phyloP scores from a whole-genome alignment of 2,329 filamentous ascomycete genomes.

The Ascochyta clinopodiicola region DNA sequence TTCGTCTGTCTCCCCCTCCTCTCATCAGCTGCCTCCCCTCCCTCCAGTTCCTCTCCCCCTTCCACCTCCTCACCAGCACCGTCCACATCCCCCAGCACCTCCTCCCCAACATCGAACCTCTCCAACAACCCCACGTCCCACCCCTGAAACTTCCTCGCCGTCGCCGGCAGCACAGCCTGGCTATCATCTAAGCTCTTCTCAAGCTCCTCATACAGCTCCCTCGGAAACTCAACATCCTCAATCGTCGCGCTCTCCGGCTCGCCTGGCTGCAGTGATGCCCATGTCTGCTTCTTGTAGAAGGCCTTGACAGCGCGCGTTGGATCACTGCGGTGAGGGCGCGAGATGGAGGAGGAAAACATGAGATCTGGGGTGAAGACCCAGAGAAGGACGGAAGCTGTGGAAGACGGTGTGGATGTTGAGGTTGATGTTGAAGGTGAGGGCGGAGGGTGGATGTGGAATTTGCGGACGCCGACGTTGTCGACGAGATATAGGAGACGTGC shows the following conservation, averaged over 20 bases:
- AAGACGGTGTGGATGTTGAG: neutral
- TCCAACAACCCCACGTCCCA: constrained; percentile 72
- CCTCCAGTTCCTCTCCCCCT: neutral
- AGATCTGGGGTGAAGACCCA: constrained; percentile 69
- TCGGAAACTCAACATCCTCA: constrained; percentile 62
- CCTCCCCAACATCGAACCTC: constrained; percentile 52
- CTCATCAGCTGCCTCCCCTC: neutral
- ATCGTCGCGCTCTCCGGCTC: constrained; percentile 52
- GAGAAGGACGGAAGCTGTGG: constrained; percentile 48
- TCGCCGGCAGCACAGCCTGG: constrained; percentile 60
- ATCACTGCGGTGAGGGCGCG: constrained; percentile 32
- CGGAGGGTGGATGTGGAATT: constrained; percentile 60
- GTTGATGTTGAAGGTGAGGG: neutral
- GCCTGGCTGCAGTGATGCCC: constrained; percentile 30
- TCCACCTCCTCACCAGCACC: neutral
- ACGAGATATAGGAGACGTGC: constrained; percentile 63
- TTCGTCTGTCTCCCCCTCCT: constrained; percentile 4
- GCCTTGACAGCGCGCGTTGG: constrained; percentile 64
- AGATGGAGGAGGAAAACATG: constrained; percentile 58
- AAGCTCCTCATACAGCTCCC: constrained; percentile 57
- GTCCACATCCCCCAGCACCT: constrained; percentile 6
- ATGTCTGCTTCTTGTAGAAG: constrained; percentile 55
- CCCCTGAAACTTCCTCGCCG: constrained; percentile 65
- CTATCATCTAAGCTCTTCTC: constrained; percentile 55
- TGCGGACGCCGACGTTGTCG: constrained; percentile 62